Base-by-base conservation (phyloP, 345 rosid genomes). In the Erysimum cheiranthoides region DNA sequence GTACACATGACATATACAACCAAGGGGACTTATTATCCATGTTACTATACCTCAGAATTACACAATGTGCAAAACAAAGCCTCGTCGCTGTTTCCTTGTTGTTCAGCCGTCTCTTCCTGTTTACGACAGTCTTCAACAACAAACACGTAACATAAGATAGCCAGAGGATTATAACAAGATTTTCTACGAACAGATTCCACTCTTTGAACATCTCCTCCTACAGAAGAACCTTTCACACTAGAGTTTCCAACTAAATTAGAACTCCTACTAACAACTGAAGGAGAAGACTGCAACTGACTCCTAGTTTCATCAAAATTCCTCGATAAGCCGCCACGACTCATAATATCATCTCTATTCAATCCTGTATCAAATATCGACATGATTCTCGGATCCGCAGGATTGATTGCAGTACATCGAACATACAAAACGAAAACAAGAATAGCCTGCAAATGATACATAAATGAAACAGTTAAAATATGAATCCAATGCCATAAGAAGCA, bases 301-400 rank as follows among this genome's bases (percentile, higher is more conserved):
- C 83, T 89, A 62, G 46, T 75, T 67, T 90, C 95, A 86, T 85
- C 82, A 71, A 75, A 84, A 62, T 73, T 76, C 78, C 84, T 73
- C 18, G 60, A 74, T 62, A 86, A 73, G 25, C 25, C 25, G 9
- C 74, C 80, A 59, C 78, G 72, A 52, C 68, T 71, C 72, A 43
- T 71, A 70, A 43, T 51, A 46, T 70, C 82, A 68, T 72, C 58
- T 70, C 82, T 68, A 31, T 64, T 61, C 45, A 78, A 38, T 39
- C 61, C 58, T 11, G 70, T 27, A 42, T 82, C 79, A 77, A 93
- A 93, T 71, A 86, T 91, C 1, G 88, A 81, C 96, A 91, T 90
- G 69, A 93, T 93, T 50, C 97, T 93, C 46, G 98, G 98, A 87
- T 93, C 98, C 40, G 97, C 97, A 57, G 97, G 97, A 79, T 93